Evolutionary conservation across 805 yeast genomes (phyloP).

Genomic region (Danielia oregonensis): DNA sequence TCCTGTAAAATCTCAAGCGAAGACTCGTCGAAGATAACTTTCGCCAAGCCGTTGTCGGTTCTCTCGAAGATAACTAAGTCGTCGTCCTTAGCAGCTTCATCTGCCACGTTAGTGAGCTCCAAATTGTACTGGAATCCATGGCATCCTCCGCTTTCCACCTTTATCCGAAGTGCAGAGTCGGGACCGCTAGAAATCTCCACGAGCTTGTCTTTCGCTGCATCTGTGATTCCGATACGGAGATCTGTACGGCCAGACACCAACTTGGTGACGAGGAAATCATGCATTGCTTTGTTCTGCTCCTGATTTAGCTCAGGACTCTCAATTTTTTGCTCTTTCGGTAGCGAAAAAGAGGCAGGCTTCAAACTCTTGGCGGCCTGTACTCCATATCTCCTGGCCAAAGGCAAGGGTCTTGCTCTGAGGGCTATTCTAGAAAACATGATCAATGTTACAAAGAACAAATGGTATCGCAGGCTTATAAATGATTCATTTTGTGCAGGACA

Average conservation of each 20-base stretch:
- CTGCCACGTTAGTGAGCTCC: slow-evolving; percentile 47
- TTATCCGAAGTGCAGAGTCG: slow-evolving; percentile 61
- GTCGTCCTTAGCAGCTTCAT: slow-evolving; percentile 29
- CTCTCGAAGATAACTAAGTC: slow-evolving; percentile 57
- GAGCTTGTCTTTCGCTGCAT: slow-evolving; percentile 50
- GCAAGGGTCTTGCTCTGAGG: neutral
- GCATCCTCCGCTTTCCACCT: slow-evolving; percentile 95
- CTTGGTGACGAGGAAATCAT: slow-evolving; percentile 32
- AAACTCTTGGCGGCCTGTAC: slow-evolving; percentile 15
- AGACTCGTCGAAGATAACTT: slow-evolving; percentile 72
- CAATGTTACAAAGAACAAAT: neutral
- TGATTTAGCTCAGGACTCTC: neutral
- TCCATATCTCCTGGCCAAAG: neutral
- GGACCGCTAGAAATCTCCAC: slow-evolving; percentile 49
- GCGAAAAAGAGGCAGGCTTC: slow-evolving; percentile 26
- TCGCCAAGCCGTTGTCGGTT: slow-evolving; percentile 48
- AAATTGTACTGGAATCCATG: slow-evolving; percentile 94
- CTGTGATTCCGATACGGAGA: slow-evolving; percentile 44
- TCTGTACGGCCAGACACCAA: slow-evolving; percentile 34
- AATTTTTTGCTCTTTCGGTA: slow-evolving; percentile 25
- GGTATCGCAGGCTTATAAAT: slow-evolving; percentile 1
- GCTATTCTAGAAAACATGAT: neutral
- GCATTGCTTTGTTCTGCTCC: slow-evolving; percentile 11
- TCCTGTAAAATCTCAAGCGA: slow-evolving; percentile 80
- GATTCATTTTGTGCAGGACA: neutral